Base-by-base conservation (phyloP, 345 rosid species). In the Crucihimalaya himalaica region DNA sequence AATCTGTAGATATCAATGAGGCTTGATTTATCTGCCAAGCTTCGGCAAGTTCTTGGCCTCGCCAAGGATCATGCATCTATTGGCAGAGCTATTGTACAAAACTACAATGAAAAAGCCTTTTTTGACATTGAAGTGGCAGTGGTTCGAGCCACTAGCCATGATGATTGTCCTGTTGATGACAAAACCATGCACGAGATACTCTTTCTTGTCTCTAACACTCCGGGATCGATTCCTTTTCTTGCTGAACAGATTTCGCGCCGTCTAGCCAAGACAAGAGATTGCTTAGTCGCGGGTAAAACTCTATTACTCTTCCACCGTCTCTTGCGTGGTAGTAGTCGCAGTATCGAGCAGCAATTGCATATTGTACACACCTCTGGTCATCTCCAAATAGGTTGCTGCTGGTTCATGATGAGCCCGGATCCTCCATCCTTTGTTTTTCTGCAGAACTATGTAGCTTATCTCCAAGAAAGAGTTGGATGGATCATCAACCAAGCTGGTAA, bases 61-160 rank as follows among this genome's bases (percentile, higher is more conserved):
- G 79, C 88, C 68, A 92, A 89, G 84, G 97, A 92, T 77, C 90
- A 82, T 25, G 97, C 86, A 39, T 80, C 97, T 12, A 86, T 92
- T 4, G 92, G 96, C 63, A 89, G 82, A 80, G 96, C 96, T 66
- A 82, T 86, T 79, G 74, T 89, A 45, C 75, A 76, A 78, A 84
- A 77, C 56, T 78, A 77, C 56, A 76, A 79, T 32, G 83, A 83
- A 13, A 84, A 81, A 76, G 72, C 82, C 9, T 80, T 88, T 78
- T 82, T 85, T 37, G 84, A 83, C 37, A 88, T 89, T 60, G 89
- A 92, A 74, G 83, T 88, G 18, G 89, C 97, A 0, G 89, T 92
- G 50, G 78, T 92, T 27, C 88, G 97, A 11, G 97, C 97, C 28
- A 89, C 97, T 3, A 79, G 84, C 55, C 96, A 92, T 57, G 85